Conservation (phyloP, 1,284 basidiomycete species). For the Anthracocystis walkeri region DNA sequence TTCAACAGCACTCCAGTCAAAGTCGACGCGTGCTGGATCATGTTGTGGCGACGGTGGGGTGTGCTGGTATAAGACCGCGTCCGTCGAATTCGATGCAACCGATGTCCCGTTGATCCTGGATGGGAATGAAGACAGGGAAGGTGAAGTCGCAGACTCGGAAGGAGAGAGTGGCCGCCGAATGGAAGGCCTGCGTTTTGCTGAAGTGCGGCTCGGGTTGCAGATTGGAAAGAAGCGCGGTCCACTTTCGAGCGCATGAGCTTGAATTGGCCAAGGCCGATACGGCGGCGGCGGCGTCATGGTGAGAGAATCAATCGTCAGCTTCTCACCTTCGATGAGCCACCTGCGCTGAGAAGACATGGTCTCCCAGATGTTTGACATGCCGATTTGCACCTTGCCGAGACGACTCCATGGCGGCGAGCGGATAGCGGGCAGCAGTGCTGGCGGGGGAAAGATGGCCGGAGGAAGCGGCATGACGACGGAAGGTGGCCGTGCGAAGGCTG, state of each 20-base stretch:
- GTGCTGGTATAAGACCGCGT: conserved; percentile 20
- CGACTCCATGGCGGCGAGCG: conserved; percentile 30
- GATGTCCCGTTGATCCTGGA: neutral
- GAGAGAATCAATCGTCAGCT: conserved; percentile 34
- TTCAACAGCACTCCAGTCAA: conserved; percentile 52
- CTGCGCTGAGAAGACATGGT: conserved; percentile 18
- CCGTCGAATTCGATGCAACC: conserved; percentile 4
- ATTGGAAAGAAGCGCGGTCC: conserved; percentile 29
- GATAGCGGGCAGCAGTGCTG: conserved; percentile 45
- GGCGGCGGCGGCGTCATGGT: conserved; percentile 53
- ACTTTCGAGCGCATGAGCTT: conserved; percentile 22
- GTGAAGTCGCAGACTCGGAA: neutral
- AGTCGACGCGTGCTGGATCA: conserved; percentile 49
- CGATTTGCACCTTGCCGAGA: conserved; percentile 23
- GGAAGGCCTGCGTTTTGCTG: conserved; percentile 6
- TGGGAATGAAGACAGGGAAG: conserved; percentile 14
- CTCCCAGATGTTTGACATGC: conserved; percentile 32
- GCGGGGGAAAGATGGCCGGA: conserved; percentile 49
- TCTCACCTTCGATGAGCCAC: conserved; percentile 38
- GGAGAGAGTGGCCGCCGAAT: neutral
- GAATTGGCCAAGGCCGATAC: conserved; percentile 46
- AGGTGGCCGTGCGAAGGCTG: conserved; percentile 12
- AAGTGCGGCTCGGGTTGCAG: conserved; percentile 19
- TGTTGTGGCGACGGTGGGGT: conserved; percentile 18
- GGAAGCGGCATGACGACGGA: conserved; percentile 28